Base-by-base conservation (phyloP, 345 rosid genomes). In the Ceriops tagal region DNA sequence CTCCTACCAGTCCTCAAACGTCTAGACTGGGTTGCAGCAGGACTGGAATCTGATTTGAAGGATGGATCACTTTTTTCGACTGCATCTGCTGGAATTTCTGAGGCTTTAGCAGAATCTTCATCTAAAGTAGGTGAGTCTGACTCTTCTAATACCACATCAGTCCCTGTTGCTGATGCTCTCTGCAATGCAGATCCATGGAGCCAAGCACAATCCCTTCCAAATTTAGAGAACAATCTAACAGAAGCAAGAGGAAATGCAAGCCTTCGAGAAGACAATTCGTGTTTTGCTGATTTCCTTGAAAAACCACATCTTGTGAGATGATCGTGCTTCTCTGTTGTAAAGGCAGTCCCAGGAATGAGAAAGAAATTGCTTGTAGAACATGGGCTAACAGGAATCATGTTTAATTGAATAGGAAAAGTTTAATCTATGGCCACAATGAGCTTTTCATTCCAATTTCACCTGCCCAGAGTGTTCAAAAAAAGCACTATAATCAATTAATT, bases 351-450 rank as follows among this genome's bases (percentile, higher is more conserved):
- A 1, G 89, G 87, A 77, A 91, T 68, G 60, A 87, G 89, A 49
- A 82, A 78, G 39, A 86, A 46, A 67, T 77, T 88, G 86, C 76
- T 83, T 10, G 80, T 70, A 37, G 95, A 87, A 73, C 88, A 83
- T 43, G 85, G 93, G 59, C 83, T 77, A 19, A 81, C 73, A 6
- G 89, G 85, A 53, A 82, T 86, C 98, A 93, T 92, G 59, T 69
- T 81, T 72, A 35, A 59, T 72, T 55, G 69, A 70, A 24, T 60
- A 21, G 74, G 28, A 21, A 63, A 32, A 57, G 32, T 49, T 34
- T 57, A 72, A 56, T 59, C 75, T 51, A 20, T 69, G 30, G 58
- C 62, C 72, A 71, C 68, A 74, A 69, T 72, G 71, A 69, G 68
- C 61, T 49, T 49, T 61, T 75, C 78, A 77, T 77, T 64, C 70